Evolutionary conservation across 2,329 filamentous ascomycete species (phyloP).

Genomic region (Mycogone perniciosa): DNA sequence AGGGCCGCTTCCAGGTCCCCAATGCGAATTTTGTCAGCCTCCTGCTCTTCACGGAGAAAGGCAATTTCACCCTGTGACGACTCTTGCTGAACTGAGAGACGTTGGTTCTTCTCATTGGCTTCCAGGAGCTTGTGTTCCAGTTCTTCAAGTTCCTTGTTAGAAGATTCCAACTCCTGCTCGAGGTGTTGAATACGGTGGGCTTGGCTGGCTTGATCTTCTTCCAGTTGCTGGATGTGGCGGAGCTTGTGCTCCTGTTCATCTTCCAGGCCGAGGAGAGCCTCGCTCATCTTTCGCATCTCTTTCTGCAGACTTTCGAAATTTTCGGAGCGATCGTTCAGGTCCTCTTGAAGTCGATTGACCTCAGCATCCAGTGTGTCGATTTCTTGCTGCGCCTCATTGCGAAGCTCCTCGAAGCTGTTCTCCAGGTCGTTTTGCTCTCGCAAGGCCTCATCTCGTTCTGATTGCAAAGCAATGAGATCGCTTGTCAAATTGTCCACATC

Average conservation of each 20-base stretch:
- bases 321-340: slow-evolving; percentile 70
- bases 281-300: slow-evolving; percentile 88
- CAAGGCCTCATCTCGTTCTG: slow-evolving; percentile 80
- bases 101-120: slow-evolving; percentile 78
- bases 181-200: slow-evolving; percentile 72
- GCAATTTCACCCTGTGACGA: slow-evolving; percentile 88
- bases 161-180: slow-evolving; percentile 74
- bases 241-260: slow-evolving; percentile 79
- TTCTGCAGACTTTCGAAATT: slow-evolving; percentile 87
- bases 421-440: slow-evolving; percentile 56
- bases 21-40: slow-evolving; percentile 96
- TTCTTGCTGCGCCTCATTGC: slow-evolving; percentile 59
- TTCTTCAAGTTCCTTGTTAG: slow-evolving; percentile 79
- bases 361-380: slow-evolving; percentile 65
- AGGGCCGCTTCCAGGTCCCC: slow-evolving; percentile 83
- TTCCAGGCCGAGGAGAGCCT: slow-evolving; percentile 78
- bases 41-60: slow-evolving; percentile 93
- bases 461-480: slow-evolving; percentile 71
- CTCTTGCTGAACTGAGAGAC: slow-evolving; percentile 85
- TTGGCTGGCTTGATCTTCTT: slow-evolving; percentile 73
- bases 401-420: slow-evolving; percentile 53
- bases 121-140: slow-evolving; percentile 80
- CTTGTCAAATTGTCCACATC: slow-evolving; percentile 75
- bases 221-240: slow-evolving; percentile 72
- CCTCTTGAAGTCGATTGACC: slow-evolving; percentile 60